A percentile compares a stretch with the other conserved stretches of the same genome.
Evolutionary conservation across 352 stramenopile species (phyloP).

Genomic region (Pythium rhizo-oryzae): DNA sequence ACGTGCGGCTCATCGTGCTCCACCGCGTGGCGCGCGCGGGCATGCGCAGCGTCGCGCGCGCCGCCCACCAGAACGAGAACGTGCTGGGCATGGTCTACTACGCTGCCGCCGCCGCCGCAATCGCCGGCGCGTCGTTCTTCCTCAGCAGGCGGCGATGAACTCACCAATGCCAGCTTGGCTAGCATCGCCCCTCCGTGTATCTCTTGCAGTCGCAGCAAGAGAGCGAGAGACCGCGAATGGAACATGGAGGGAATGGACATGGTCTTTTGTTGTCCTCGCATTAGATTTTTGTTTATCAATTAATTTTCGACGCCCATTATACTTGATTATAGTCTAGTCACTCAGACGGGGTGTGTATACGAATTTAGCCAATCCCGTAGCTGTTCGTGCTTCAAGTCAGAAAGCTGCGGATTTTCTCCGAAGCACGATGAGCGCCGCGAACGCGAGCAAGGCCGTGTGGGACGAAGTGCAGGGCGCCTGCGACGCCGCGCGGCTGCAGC

Average conservation of each 20-base stretch:
- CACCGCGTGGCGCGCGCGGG: slow-evolving; percentile 39
- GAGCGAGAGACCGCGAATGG: too few relatives aligned
- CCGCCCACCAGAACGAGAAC: slow-evolving; percentile 50
- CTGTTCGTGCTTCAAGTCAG: too few relatives aligned
- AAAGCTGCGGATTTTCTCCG: too few relatives aligned
- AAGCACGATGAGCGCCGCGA: slow-evolving; percentile 26
- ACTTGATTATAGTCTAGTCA: background rate
- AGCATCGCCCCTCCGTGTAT: too few relatives aligned
- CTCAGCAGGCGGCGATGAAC: slow-evolving; percentile 58
- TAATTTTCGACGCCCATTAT: background rate
- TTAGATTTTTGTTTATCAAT: background rate
- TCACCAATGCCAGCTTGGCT: background rate
- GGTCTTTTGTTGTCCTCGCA: background rate
- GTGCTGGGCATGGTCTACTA: slow-evolving; percentile 81
- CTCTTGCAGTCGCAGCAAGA: too few relatives aligned
- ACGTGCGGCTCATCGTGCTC: slow-evolving; percentile 73
- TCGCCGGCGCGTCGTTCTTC: slow-evolving; percentile 80
- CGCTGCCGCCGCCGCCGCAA: slow-evolving; percentile 69
- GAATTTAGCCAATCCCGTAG: background rate
- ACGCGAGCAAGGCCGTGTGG: slow-evolving; percentile 47
- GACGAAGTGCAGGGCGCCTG: slow-evolving; percentile 73
- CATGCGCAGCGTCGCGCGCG: slow-evolving; percentile 23
- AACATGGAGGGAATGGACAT: too few relatives aligned
- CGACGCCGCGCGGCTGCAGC: slow-evolving; percentile 42
- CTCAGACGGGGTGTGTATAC: background rate